Conservation (phyloP, 257 asterid genomes). For the Handroanthus guayacan region DNA sequence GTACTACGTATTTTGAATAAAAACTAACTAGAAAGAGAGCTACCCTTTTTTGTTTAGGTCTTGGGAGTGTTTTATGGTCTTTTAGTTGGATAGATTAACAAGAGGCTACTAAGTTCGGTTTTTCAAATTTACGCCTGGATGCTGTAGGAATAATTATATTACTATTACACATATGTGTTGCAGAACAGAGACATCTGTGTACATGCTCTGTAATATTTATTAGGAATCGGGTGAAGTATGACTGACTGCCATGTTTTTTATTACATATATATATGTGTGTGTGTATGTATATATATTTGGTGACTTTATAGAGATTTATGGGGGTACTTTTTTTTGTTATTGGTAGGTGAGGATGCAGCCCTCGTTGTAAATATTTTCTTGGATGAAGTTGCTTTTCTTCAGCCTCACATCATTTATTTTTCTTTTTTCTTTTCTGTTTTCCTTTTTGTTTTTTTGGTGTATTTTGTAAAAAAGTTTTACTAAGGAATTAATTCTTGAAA, state of each 20-base stretch:
- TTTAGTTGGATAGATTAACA: constrained; percentile 40
- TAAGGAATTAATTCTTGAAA: neutral
- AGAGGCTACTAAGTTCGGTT: neutral
- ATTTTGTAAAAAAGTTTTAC: neutral
- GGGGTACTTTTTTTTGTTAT: constrained; percentile 16
- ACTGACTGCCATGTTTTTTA: neutral
- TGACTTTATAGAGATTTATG: constrained; percentile 23
- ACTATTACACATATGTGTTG: neutral
- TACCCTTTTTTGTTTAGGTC: constrained; percentile 30
- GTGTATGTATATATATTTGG: constrained; percentile 3
- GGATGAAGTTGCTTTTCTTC: constrained; percentile 27
- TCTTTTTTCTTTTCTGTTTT: no score
- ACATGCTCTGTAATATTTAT: constrained; percentile 30
- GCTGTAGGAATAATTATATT: neutral
- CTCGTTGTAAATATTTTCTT: constrained; percentile 32
- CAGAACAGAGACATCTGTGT: constrained; percentile 25
- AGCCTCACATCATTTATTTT: neutral
- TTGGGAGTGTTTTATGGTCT: constrained; percentile 32
- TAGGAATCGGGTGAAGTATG: neutral
- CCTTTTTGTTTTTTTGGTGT: neutral
- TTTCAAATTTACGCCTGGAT: constrained; percentile 22
- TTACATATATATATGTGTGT: neutral
- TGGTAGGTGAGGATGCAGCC: constrained; percentile 34
- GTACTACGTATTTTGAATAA: constrained; percentile 36
- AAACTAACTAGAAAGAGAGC: constrained; percentile 19